Evolutionary conservation across 2,329 filamentous ascomycete species (phyloP).

Genomic region (Botrytis pseudocinerea): DNA sequence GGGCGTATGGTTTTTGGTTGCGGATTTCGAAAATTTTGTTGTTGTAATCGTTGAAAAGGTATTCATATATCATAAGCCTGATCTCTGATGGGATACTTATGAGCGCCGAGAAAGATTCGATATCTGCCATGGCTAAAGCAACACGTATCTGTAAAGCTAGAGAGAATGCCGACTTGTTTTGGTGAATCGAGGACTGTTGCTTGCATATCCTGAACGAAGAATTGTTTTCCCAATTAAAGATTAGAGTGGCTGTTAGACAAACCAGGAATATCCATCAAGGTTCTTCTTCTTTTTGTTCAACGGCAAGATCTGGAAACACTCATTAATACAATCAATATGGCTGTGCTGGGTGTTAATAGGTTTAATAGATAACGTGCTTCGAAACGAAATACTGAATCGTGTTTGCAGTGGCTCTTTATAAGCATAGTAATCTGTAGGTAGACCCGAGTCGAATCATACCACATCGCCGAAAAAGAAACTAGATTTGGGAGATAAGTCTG

Average conservation of each 20-base stretch:
- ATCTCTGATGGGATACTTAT: slow-evolving; percentile 36
- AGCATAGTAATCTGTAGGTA: background rate
- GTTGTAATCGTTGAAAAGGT: slow-evolving; percentile 46
- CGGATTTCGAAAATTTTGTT: slow-evolving; percentile 45
- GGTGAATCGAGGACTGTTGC: background rate
- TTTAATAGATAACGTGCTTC: background rate
- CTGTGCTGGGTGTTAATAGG: background rate
- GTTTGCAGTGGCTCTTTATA: background rate
- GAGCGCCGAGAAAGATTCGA: slow-evolving; percentile 26
- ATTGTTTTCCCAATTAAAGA: background rate
- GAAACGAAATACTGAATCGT: background rate
- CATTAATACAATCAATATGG: background rate
- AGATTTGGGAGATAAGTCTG: background rate
- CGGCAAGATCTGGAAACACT: background rate
- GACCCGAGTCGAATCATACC: background rate
- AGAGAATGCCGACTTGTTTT: background rate
- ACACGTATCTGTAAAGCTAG: background rate
- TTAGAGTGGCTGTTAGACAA: background rate
- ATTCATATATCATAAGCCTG: slow-evolving; percentile 39
- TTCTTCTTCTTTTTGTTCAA: background rate
- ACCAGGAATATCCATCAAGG: slow-evolving; percentile 3
- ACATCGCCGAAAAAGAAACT: background rate
- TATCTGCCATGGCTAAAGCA: slow-evolving; percentile 5
- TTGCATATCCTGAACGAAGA: background rate
- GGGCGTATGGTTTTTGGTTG: slow-evolving; percentile 39